Evolutionary conservation across 169 alveolate genomes (phyloP).

Genomic region (Babesia bovis): DNA sequence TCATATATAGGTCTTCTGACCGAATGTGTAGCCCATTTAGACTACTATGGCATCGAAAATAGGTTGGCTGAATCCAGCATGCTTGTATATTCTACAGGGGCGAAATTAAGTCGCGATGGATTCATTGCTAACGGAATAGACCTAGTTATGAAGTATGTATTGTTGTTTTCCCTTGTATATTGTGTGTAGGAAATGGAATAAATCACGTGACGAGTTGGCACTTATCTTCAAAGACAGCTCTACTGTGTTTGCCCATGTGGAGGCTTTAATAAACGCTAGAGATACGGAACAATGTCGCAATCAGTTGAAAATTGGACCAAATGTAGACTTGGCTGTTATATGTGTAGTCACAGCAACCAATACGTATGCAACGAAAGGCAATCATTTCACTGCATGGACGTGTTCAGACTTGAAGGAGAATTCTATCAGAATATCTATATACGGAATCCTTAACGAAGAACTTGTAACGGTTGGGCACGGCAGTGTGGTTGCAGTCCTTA

Average conservation of each 20-base stretch:
- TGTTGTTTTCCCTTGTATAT: neutral
- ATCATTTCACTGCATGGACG: conserved; percentile 44
- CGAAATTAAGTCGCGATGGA: conserved; percentile 34
- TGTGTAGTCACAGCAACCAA: conserved; percentile 32
- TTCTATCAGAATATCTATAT: conserved; percentile 19
- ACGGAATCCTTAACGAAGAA: conserved; percentile 19
- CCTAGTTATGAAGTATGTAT: conserved; percentile 43
- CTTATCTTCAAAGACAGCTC: conserved; percentile 42
- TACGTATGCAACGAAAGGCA: conserved; percentile 15
- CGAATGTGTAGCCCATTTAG: no score
- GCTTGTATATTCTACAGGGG: neutral
- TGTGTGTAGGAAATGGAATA: conserved; percentile 50
- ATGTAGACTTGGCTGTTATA: conserved; percentile 62
- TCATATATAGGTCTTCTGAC: no score
- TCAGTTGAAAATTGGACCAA: conserved; percentile 20
- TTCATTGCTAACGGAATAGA: conserved; percentile 54
- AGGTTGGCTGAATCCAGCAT: neutral
- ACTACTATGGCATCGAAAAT: conserved; percentile 10
- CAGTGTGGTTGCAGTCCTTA: conserved; percentile 55
- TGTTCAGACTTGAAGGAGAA: conserved; percentile 55
- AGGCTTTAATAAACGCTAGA: conserved; percentile 23
- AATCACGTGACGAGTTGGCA: conserved; percentile 38
- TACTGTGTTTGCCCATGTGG: conserved; percentile 56
- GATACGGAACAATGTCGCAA: conserved; percentile 58
- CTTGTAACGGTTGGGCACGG: conserved; percentile 30